Conservation (phyloP, 2,329 filamentous ascomycete genomes). For the Tolypocladium guangdongense region DNA sequence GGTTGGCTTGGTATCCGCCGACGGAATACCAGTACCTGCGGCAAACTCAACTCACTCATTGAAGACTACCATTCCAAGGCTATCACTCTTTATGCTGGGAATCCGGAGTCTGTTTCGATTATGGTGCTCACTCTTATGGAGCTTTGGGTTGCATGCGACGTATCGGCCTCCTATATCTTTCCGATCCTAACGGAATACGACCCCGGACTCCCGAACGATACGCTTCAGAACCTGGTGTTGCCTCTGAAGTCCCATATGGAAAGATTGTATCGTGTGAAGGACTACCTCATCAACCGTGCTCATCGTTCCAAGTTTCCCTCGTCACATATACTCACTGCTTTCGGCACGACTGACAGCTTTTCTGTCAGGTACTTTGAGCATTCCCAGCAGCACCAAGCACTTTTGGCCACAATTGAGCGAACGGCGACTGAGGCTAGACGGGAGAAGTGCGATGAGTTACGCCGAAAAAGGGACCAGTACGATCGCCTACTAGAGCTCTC, state of each 20-base stretch:
- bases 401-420: slow-evolving; percentile 25
- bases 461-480: slow-evolving; percentile 1
- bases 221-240: too few species aligned
- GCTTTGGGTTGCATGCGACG: slow-evolving; percentile 36
- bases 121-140: slow-evolving; percentile 47
- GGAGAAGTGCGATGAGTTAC: slow-evolving; percentile 7
- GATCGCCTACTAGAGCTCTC: slow-evolving; percentile 4
- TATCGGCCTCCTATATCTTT: too few species aligned
- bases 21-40: not conserved
- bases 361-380: slow-evolving; percentile 7
- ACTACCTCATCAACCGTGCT: too few species aligned
- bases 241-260: too few species aligned
- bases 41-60: not conserved
- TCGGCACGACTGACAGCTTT: slow-evolving; percentile 8
- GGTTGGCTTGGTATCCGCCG: not conserved
- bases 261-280: too few species aligned
- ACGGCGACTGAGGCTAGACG: slow-evolving; percentile 16
- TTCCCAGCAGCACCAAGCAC: slow-evolving; percentile 20
- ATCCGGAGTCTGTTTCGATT: slow-evolving; percentile 36
- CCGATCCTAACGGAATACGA: too few species aligned
- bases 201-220: too few species aligned
- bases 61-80: not conserved
- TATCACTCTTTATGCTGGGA: not conserved
- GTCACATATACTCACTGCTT: slow-evolving; percentile 9
- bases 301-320: slow-evolving; percentile 3